Evolutionary conservation across 768 basidiomycete species (phyloP).

Genomic region (Trametes villosa): DNA sequence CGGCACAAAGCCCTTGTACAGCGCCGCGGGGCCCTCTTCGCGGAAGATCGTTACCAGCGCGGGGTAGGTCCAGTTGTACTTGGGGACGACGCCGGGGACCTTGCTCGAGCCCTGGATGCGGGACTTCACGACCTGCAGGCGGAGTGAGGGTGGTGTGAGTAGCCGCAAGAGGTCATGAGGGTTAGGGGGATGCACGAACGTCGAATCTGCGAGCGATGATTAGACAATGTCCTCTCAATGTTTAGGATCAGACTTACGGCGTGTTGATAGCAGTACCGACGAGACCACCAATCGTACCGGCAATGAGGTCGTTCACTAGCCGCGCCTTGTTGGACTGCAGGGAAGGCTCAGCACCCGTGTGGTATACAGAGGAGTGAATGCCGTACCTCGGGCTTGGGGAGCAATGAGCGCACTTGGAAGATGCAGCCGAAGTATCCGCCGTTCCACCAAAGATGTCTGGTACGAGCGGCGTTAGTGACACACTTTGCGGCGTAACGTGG

Average conservation of each 20-base stretch:
- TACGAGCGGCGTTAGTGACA: neutral
- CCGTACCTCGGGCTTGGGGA: conserved; percentile 86
- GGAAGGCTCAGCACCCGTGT: neutral
- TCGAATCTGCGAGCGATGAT: no score
- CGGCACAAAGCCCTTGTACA: conserved; percentile 95
- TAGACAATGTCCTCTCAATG: no score
- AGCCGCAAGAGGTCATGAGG: neutral
- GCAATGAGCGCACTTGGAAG: conserved; percentile 74
- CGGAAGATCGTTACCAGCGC: conserved; percentile 79
- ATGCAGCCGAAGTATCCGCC: conserved; percentile 97
- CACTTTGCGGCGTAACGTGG: neutral
- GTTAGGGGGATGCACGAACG: conserved; percentile 33
- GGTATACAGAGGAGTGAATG: neutral
- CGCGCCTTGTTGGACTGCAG: conserved; percentile 64
- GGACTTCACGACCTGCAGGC: conserved; percentile 85
- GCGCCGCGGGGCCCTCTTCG: conserved; percentile 83
- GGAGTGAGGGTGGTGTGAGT: no score
- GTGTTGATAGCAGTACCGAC: conserved; percentile 92
- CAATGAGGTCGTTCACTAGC: conserved; percentile 90
- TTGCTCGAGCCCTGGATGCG: conserved; percentile 83
- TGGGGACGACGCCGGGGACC: conserved; percentile 72
- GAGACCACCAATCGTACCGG: conserved; percentile 89
- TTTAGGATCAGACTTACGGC: no score
- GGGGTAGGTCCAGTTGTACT: conserved; percentile 96
- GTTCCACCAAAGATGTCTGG: conserved; percentile 87